Conservation (phyloP, 148 eudicot species). For the Oxyria digyna region DNA sequence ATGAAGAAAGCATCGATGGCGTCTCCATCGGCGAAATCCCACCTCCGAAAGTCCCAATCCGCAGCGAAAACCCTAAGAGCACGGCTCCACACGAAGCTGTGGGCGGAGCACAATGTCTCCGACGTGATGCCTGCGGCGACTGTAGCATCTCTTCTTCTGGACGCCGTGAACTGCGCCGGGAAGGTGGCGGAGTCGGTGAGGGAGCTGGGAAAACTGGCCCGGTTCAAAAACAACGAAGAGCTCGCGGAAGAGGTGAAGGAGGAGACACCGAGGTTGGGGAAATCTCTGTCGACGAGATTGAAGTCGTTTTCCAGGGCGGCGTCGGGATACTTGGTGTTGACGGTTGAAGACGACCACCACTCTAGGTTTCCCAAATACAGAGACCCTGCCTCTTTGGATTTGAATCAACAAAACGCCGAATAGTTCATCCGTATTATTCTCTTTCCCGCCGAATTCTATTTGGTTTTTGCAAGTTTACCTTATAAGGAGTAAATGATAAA, state of each 20-base stretch:
- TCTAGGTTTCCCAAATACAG: background rate
- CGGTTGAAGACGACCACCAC: background rate
- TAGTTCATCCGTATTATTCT: background rate
- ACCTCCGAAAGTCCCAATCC: conserved; percentile 8
- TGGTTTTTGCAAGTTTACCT: too few relatives aligned
- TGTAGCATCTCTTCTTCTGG: conserved; percentile 17
- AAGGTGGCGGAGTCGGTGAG: conserved; percentile 19
- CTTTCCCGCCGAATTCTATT: background rate
- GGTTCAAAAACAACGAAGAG: conserved; percentile 2
- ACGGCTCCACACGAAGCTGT: background rate
- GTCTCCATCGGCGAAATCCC: conserved; percentile 16
- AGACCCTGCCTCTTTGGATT: background rate
- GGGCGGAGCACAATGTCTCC: background rate
- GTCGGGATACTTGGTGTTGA: background rate
- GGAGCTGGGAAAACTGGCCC: conserved; percentile 20
- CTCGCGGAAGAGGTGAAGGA: background rate
- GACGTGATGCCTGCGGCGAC: conserved; percentile 15
- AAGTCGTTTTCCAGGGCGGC: background rate
- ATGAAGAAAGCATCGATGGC: conserved; percentile 29
- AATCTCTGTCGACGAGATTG: background rate
- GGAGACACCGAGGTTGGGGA: background rate
- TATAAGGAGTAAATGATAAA: too few relatives aligned
- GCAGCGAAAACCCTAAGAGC: background rate
- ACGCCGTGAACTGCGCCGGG: conserved; percentile 15
- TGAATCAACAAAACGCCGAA: background rate